A percentile compares a stretch with the other conserved stretches of the same genome.
These are phyloP conservation scores for Auriscalpium microsporum DNA, from an alignment of 768 basidiomycete species.

Conservation along the genomic window DNA sequence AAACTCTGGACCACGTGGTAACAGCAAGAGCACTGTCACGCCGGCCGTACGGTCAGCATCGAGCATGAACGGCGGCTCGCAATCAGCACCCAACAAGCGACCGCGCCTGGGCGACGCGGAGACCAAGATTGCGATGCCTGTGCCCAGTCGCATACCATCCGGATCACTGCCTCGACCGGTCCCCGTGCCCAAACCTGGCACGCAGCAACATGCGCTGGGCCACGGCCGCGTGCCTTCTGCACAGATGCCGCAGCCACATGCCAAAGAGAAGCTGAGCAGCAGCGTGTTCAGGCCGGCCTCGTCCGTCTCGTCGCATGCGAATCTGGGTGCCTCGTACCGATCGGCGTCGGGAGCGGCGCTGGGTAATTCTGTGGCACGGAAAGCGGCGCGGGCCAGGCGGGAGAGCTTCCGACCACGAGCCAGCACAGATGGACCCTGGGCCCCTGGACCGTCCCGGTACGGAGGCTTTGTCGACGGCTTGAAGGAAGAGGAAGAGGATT, in stretches of 20 bases:
- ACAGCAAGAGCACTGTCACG: constrained; percentile 39
- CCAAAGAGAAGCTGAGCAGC: constrained; percentile 4
- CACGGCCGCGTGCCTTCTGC: constrained; percentile 38
- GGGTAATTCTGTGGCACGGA: constrained; percentile 29
- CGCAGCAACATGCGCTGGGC: constrained; percentile 46
- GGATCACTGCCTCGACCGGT: constrained; percentile 28
- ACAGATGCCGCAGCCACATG: constrained; percentile 21
- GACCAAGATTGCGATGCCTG: constrained; percentile 19
- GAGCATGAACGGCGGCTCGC: constrained; percentile 27
- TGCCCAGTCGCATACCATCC: constrained; percentile 5
- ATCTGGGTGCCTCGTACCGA: constrained; percentile 13
- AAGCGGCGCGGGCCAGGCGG: constrained; percentile 45
- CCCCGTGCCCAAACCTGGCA: constrained; percentile 42
- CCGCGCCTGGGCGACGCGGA: constrained; percentile 42
- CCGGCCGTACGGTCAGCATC: constrained; percentile 55
- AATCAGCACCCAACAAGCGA: constrained; percentile 56
- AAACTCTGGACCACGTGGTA: constrained; percentile 23
- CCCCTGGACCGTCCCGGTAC: background rate
- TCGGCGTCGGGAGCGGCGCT: constrained; percentile 4
- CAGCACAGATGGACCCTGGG: constrained; percentile 43
- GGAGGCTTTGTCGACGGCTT: background rate
- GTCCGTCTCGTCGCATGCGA: constrained; percentile 14
- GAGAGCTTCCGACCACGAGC: constrained; percentile 83
- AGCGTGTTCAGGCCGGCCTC: constrained; percentile 3
- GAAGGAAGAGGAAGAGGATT: background rate